Evolutionary conservation across 202 grass and related monocot genomes (phyloP), one percentile per base, ranked within the genome.

Genomic region (Setaria italica): DNA sequence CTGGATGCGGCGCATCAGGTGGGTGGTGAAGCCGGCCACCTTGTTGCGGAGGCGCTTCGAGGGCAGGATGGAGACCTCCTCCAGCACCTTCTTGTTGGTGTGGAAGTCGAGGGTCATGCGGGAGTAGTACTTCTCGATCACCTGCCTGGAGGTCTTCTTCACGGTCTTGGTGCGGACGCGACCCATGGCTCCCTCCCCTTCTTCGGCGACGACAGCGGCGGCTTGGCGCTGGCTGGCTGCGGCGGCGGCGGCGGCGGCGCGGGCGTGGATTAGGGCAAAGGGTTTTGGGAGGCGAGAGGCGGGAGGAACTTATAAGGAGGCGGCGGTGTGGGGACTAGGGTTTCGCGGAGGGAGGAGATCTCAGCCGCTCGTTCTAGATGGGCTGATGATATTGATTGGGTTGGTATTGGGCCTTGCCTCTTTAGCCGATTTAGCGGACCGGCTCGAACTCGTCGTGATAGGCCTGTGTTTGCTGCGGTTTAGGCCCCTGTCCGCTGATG

Each of bases 11-110:
- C 89, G 86, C 86, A 92, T 92, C 9, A 92, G 65, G 50, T 92
- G 90, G 43, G 90, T 91, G 55, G 77, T 85, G 82, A 91, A 89
- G 29, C 86, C 86, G 2, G 90, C 90, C 7, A 91, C 87, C 87
- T 92, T 92, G 87, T 92, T 92, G 68, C 79, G 87, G 33, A 92
- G 87, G 16, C 87, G 77, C 90, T 89, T 92, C 5, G 90, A 92
- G 0, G 87, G 87, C 29, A 92, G 87, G 87, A 92, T 89, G 1
- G 90, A 84, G 7, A 92, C 87, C 73, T 92, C 86, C 62, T 89
- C 82, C 15, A 89, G 78, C 29, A 89, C 87, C 83, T 87, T 84
- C 67, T 92, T 92, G 90, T 89, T 92, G 10, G 82, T 92, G 90
- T 92, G 90, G 87, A 92, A 92, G 46, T 92, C 89, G 0, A 90